Percentiles rank a stretch among this genome's conserved stretches.
Evolutionary conservation across 2,329 filamentous ascomycete genomes (phyloP).

Genomic region (Exophiala viscosa): DNA sequence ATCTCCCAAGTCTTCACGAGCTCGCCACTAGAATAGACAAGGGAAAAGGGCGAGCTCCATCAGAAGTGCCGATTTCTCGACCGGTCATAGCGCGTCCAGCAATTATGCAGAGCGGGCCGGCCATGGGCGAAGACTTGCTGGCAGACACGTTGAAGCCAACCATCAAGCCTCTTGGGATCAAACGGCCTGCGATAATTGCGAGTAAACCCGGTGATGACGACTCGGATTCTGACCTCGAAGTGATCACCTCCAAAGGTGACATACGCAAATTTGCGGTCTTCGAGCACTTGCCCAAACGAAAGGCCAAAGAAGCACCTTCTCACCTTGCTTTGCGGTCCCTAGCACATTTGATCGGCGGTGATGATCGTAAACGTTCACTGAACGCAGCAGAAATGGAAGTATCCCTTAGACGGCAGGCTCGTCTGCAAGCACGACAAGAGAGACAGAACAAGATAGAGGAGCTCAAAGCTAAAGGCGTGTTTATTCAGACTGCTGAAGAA

Average conservation of each 20-base stretch:
- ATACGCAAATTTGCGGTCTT: constrained; percentile 58
- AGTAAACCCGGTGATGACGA: constrained; percentile 3
- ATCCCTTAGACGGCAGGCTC: constrained; percentile 66
- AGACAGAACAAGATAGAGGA: constrained; percentile 72
- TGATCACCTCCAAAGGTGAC: constrained; percentile 47
- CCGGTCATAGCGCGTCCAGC: neutral
- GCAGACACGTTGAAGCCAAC: constrained; percentile 8
- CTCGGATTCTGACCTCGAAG: constrained; percentile 59
- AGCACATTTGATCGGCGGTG: constrained; percentile 65
- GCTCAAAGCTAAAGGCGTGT: constrained; percentile 73
- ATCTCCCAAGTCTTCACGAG: neutral
- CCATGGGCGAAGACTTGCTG: neutral
- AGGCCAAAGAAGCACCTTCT: constrained; percentile 60
- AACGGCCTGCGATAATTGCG: neutral
- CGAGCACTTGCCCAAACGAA: constrained; percentile 62
- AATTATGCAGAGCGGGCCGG: neutral
- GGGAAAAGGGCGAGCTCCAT: constrained; percentile 56
- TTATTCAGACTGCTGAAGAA: constrained; percentile 82
- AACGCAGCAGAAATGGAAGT: constrained; percentile 66
- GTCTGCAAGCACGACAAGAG: constrained; percentile 74
- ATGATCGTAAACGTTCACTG: constrained; percentile 53
- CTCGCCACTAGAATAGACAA: constrained; percentile 44
- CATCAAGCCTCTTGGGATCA: neutral
- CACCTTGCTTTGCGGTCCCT: constrained; percentile 68
- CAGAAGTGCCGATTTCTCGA: constrained; percentile 18